A percentile compares a stretch with the other conserved stretches of the same genome.
These are phyloP conservation scores for Leucoagaricus sp. DNA, from an alignment of 1,284 basidiomycete genomes.

Conservation along the genomic window DNA sequence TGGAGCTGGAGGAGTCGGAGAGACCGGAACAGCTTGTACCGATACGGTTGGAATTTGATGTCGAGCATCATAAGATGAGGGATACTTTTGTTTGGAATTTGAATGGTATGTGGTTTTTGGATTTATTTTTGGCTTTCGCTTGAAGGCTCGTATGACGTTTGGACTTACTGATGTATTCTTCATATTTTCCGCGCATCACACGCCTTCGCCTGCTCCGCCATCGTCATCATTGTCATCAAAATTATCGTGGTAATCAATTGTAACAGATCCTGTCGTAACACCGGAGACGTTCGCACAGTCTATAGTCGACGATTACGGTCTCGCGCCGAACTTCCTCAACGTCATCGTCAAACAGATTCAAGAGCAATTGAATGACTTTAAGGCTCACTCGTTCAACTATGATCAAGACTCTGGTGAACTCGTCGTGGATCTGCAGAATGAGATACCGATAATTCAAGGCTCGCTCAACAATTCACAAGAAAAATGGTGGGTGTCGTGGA, in stretches of 20 bases:
- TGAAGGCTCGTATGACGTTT: background rate
- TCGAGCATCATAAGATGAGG: conserved; percentile 88
- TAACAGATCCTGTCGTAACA: conserved; percentile 84
- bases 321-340: conserved; percentile 71
- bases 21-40: conserved; percentile 84
- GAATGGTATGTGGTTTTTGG: conserved; percentile 57
- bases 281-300: conserved; percentile 90
- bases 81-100: conserved; percentile 99
- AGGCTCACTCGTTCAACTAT: conserved; percentile 56
- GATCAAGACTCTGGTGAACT: conserved; percentile 42
- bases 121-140: conserved; percentile 15
- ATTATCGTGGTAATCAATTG: too few relatives aligned
- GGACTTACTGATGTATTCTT: background rate
- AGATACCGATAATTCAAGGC: conserved; percentile 39
- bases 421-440: conserved; percentile 3
- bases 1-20: conserved; percentile 59
- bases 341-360: conserved; percentile 85
- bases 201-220: background rate
- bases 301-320: conserved; percentile 89
- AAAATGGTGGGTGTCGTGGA: conserved; percentile 75
- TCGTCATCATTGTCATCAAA: background rate
- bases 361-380: conserved; percentile 85
- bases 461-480: conserved; percentile 51
- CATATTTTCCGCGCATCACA: background rate
- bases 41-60: conserved; percentile 93